Evolutionary conservation across 2,329 filamentous ascomycete genomes (phyloP).

Genomic region (Monilinia aucupariae): DNA sequence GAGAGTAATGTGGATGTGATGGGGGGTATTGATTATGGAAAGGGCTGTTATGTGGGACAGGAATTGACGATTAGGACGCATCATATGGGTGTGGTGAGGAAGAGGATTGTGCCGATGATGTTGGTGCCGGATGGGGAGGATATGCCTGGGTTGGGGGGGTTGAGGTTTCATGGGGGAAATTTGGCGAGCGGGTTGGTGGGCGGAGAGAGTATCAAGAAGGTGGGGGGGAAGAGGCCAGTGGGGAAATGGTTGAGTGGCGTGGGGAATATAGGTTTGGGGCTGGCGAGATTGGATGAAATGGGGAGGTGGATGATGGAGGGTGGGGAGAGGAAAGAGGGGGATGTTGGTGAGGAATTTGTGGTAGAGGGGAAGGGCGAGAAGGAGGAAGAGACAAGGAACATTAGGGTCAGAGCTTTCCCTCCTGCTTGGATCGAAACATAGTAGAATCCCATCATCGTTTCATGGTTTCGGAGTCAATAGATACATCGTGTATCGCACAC

Average conservation of each 20-base stretch:
- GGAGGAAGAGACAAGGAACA: slow-evolving; percentile 38
- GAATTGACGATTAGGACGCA: slow-evolving; percentile 94
- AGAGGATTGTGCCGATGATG: slow-evolving; percentile 76
- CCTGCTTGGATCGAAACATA: slow-evolving; percentile 58
- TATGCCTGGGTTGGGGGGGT: slow-evolving; percentile 42
- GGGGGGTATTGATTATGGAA: slow-evolving; percentile 83
- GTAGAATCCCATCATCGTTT: background rate
- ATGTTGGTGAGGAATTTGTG: slow-evolving; percentile 43
- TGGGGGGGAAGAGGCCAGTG: slow-evolving; percentile 53
- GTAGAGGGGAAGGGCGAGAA: slow-evolving; percentile 41
- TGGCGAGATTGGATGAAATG: slow-evolving; percentile 89
- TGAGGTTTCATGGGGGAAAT: slow-evolving; percentile 38
- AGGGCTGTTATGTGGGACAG: slow-evolving; percentile 96
- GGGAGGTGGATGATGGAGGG: slow-evolving; percentile 64
- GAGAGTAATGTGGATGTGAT: slow-evolving; percentile 87
- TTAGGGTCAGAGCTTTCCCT: slow-evolving; percentile 72
- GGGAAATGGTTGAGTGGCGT: slow-evolving; percentile 76
- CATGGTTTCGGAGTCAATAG: background rate
- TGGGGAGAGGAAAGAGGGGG: slow-evolving; percentile 49
- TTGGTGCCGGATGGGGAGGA: slow-evolving; percentile 53
- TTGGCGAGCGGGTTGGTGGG: slow-evolving; percentile 45
- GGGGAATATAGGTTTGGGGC: slow-evolving; percentile 79
- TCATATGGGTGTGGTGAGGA: slow-evolving; percentile 88
- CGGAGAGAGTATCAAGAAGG: slow-evolving; percentile 29
- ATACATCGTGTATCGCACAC: background rate